Conservation (phyloP, 345 rosid genomes). For the Corchorus olitorius region DNA sequence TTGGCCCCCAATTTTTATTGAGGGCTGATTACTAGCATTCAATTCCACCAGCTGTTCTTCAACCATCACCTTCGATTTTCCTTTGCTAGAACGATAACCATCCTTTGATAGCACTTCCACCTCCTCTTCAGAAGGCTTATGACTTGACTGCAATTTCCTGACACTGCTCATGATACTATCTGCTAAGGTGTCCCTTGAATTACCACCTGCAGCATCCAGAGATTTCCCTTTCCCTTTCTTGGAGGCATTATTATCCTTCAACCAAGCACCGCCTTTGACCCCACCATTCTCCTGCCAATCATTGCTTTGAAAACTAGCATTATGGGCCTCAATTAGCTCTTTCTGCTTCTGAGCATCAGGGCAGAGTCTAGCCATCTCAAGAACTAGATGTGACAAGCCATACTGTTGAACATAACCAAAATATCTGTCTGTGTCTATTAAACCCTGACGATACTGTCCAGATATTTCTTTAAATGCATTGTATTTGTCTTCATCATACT, state of each 20-base stretch:
- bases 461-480: constrained; percentile 70
- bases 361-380: constrained; percentile 81
- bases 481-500: constrained; percentile 66
- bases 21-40: constrained; percentile 20
- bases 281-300: constrained; percentile 34
- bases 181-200: constrained; percentile 54
- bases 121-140: constrained; percentile 50
- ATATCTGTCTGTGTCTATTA: constrained; percentile 58
- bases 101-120: constrained; percentile 57
- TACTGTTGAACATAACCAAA: constrained; percentile 65
- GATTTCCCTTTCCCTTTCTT: constrained; percentile 51
- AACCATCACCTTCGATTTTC: constrained; percentile 42
- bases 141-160: constrained; percentile 54
- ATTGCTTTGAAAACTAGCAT: constrained; percentile 41
- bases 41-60: constrained; percentile 34
- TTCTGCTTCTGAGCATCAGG: constrained; percentile 86
- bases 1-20: constrained; percentile 22
- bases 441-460: constrained; percentile 81
- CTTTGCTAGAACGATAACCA: constrained; percentile 58
- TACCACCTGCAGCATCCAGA: constrained; percentile 37
- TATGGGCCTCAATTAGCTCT: constrained; percentile 74
- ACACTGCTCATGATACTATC: constrained; percentile 59
- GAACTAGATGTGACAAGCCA: constrained; percentile 73
- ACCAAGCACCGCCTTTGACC: constrained; percentile 21
- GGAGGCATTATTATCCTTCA: constrained; percentile 30